Conservation (phyloP, 1,284 basidiomycete species). For the Ustilago xerochloae region DNA sequence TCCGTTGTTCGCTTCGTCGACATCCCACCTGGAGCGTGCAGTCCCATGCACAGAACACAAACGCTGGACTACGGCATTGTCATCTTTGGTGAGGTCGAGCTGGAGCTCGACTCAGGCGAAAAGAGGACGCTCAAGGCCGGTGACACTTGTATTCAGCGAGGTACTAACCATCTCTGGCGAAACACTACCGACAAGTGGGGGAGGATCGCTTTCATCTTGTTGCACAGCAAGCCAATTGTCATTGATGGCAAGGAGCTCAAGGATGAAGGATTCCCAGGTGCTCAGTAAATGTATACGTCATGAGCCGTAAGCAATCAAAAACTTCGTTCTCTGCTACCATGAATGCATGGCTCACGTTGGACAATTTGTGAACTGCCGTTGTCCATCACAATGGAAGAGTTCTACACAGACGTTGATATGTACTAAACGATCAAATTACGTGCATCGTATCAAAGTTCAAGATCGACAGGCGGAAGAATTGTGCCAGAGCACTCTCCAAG, state of each 20-base stretch:
- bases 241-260: conserved; percentile 10
- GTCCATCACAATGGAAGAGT: too few species aligned
- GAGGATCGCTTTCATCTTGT: conserved; percentile 25
- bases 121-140: conserved; percentile 8
- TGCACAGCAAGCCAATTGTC: conserved; percentile 15
- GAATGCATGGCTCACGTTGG: too few species aligned
- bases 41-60: conserved; percentile 34
- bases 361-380: too few species aligned
- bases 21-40: conserved; percentile 9
- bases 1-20: conserved; percentile 38
- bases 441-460: too few species aligned
- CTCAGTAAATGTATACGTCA: too few species aligned
- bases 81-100: conserved; percentile 34
- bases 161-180: conserved; percentile 36
- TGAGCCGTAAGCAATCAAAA: too few species aligned
- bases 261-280: conserved; percentile 13
- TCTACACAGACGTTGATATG: too few species aligned
- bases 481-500: conserved; percentile 18
- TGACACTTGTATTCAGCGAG: conserved; percentile 33
- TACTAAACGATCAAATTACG: too few species aligned
- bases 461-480: too few species aligned
- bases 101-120: conserved; percentile 30
- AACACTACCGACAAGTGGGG: conserved; percentile 32
- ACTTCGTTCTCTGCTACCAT: too few species aligned
- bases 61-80: conserved; percentile 46